Evolutionary conservation across 306 rosid genomes (phyloP).

Genomic region (Hippophae gyantsensis): DNA sequence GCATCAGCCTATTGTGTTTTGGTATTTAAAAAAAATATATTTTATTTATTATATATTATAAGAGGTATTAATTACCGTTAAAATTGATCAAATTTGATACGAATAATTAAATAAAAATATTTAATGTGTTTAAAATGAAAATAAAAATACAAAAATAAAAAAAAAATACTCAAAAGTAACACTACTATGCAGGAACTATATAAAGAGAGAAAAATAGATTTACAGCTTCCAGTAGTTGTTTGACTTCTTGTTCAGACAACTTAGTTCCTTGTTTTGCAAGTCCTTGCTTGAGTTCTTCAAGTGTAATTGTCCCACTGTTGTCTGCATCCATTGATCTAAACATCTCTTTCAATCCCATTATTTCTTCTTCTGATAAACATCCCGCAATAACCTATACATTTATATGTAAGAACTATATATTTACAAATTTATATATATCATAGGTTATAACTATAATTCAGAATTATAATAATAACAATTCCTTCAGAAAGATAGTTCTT

Average conservation of each 20-base stretch:
- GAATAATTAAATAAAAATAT: background rate
- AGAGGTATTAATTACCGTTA: too few relatives aligned
- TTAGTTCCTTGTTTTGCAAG: slow-evolving; percentile 92
- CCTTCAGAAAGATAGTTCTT: too few relatives aligned
- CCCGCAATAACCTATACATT: slow-evolving; percentile 72
- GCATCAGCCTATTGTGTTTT: slow-evolving; percentile 65
- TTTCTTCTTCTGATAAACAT: slow-evolving; percentile 96
- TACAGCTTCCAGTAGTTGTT: slow-evolving; percentile 94
- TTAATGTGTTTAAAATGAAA: background rate
- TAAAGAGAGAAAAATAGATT: slow-evolving; percentile 7
- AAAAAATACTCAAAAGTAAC: too few relatives aligned
- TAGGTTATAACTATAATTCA: background rate
- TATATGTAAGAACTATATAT: background rate
- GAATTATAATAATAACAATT: too few relatives aligned
- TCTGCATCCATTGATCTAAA: slow-evolving; percentile 82
- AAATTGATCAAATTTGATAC: too few relatives aligned
- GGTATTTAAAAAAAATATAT: slow-evolving; percentile 1
- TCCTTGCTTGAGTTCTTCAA: slow-evolving; percentile 95
- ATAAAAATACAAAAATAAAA: background rate
- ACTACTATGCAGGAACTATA: background rate
- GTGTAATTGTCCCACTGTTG: slow-evolving; percentile 90
- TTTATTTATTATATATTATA: too few relatives aligned
- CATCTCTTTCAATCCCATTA: slow-evolving; percentile 95
- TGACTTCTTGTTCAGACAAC: slow-evolving; percentile 69
- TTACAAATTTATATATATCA: background rate